Conservation (phyloP, 331 rosid species). For the Pyracantha coccinea region DNA sequence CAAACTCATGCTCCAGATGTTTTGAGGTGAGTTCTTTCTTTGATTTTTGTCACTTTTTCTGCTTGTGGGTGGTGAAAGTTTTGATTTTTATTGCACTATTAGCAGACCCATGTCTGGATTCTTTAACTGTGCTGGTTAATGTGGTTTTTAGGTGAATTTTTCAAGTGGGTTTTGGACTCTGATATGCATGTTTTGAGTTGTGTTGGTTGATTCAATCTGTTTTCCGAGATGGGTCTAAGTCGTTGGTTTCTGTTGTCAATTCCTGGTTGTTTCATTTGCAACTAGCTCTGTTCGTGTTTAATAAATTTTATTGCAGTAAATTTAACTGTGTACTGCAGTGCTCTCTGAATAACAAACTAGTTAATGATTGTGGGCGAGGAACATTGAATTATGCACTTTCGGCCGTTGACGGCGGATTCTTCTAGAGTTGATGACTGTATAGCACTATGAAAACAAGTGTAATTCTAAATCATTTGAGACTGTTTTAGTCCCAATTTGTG, state of each 20-base stretch:
- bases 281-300: neutral
- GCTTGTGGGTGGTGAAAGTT: constrained; percentile 1
- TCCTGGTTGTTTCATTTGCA: neutral
- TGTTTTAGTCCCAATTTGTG: neutral
- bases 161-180: constrained; percentile 2
- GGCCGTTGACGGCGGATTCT: constrained; percentile 3
- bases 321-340: neutral
- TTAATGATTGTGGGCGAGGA: constrained; percentile 7
- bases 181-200: neutral
- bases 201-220: neutral
- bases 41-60: neutral
- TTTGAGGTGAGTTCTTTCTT: constrained; percentile 33
- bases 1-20: constrained; percentile 18
- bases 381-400: neutral
- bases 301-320: neutral
- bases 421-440: neutral
- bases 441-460: neutral
- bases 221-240: neutral
- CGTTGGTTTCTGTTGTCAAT: neutral
- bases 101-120: neutral
- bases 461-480: neutral
- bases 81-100: neutral
- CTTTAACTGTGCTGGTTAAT: neutral
- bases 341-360: neutral
- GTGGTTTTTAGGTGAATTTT: constrained; percentile 11